Percentiles rank a stretch among this genome's conserved stretches.
These are phyloP conservation scores for Nemania sp. DNA, from an alignment of 2,329 filamentous ascomycete species.

Conservation along the genomic window DNA sequence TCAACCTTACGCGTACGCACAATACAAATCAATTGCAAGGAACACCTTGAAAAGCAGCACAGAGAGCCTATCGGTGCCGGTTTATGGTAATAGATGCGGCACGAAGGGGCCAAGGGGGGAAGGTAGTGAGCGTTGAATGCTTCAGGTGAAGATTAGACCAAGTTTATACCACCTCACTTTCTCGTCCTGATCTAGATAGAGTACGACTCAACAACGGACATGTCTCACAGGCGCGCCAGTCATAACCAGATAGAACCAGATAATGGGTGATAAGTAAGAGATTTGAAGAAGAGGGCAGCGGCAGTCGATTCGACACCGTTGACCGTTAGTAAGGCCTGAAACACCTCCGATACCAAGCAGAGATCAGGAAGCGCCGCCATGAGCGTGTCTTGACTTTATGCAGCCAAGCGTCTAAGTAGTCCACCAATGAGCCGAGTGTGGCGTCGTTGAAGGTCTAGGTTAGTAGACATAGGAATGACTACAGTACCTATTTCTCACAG, in stretches of 20 bases:
- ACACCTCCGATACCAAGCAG: constrained; percentile 25
- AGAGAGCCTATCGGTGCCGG: background rate
- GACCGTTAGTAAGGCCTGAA: constrained; percentile 27
- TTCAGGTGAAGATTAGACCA: constrained; percentile 24
- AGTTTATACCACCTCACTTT: constrained; percentile 4
- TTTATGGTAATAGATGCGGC: background rate
- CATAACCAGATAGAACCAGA: background rate
- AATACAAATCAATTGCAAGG: constrained; percentile 15
- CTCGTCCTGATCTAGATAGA: background rate
- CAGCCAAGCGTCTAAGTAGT: constrained; percentile 10
- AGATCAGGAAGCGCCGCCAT: constrained; percentile 29
- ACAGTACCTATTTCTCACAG: background rate
- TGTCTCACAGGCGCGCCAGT: background rate
- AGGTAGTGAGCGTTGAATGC: constrained; percentile 13
- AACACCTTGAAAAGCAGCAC: background rate
- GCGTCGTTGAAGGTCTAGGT: background rate
- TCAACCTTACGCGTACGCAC: background rate
- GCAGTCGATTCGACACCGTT: constrained; percentile 32
- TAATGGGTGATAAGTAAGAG: background rate
- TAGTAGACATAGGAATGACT: background rate
- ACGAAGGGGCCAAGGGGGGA: background rate
- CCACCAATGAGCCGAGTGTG: constrained; percentile 4
- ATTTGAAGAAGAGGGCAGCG: constrained; percentile 6
- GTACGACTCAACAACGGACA: constrained; percentile 4
- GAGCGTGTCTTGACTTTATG: constrained; percentile 8